Percentiles rank a stretch among this genome's conserved stretches.
These are phyloP conservation scores for Alisma plantagoaquatica DNA, from an alignment of 106 monocot genomes.

Conservation along the genomic window DNA sequence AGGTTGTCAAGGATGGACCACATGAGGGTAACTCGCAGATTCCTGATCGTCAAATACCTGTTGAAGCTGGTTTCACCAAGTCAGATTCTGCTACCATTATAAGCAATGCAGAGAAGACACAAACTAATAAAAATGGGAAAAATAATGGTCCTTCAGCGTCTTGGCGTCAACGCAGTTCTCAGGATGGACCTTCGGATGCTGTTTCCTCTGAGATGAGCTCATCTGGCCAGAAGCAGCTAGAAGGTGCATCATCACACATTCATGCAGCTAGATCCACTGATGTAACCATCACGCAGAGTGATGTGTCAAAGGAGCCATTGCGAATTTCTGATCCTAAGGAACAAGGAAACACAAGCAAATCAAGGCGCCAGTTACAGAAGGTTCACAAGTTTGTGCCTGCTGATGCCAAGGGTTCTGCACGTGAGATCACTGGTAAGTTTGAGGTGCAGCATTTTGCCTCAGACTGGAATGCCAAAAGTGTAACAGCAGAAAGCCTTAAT, in stretches of 20 bases:
- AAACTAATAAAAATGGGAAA: constrained; percentile 32
- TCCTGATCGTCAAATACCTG: constrained; percentile 14
- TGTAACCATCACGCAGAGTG: background rate
- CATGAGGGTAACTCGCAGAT: constrained; percentile 18
- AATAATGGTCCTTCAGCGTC: constrained; percentile 35
- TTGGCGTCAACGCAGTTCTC: constrained; percentile 46
- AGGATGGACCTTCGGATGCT: constrained; percentile 17
- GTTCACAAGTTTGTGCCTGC: constrained; percentile 8
- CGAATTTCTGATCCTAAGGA: background rate
- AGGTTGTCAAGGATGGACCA: constrained; percentile 52
- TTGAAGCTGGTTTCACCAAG: constrained; percentile 7
- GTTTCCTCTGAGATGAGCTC: constrained; percentile 7
- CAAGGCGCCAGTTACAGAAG: constrained; percentile 16
- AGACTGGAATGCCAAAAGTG: constrained; percentile 17
- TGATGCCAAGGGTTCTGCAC: background rate
- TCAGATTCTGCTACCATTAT: constrained; percentile 8
- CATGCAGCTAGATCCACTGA: constrained; percentile 6
- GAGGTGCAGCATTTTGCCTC: constrained; percentile 4
- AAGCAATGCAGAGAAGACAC: constrained; percentile 29
- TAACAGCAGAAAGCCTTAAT: constrained; percentile 14
- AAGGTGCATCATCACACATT: constrained; percentile 1
- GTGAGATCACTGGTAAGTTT: constrained; percentile 4
- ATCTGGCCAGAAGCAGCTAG: constrained; percentile 13
- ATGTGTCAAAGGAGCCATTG: constrained; percentile 8
- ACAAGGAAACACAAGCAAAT: constrained; percentile 18